A percentile compares a stretch with the other conserved stretches of the same genome.
phyloP scores from a whole-genome alignment of 1,139 yeast species.

The Pichia sp. region DNA sequence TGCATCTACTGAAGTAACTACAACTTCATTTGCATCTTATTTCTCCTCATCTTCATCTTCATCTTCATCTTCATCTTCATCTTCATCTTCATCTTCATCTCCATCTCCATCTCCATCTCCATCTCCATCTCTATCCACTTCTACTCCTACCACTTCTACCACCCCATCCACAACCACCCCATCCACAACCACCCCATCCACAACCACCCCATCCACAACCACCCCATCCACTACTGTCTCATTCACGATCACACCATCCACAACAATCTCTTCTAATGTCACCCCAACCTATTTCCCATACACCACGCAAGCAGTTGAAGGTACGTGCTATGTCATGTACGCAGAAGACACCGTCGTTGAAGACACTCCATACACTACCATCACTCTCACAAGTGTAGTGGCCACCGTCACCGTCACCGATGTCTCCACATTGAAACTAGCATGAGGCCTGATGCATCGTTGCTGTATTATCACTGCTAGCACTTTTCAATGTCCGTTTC shows the following conservation, averaged over 20 bases:
- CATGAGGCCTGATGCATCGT: too few species aligned
- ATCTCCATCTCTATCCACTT: slow-evolving; percentile 7
- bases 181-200: slow-evolving; percentile 4
- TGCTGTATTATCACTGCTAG: neutral
- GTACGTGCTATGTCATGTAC: slow-evolving; percentile 31
- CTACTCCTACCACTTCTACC: slow-evolving; percentile 4
- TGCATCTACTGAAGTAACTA: too few species aligned
- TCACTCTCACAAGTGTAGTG: slow-evolving; percentile 28
- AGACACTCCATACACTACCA: slow-evolving; percentile 27
- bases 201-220: slow-evolving; percentile 10
- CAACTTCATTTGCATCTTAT: too few species aligned
- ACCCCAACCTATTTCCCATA: slow-evolving; percentile 24
- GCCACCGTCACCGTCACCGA: slow-evolving; percentile 28
- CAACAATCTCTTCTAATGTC: slow-evolving; percentile 10
- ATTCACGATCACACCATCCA: slow-evolving; percentile 1
- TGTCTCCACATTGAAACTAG: neutral
- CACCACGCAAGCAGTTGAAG: slow-evolving; percentile 25
- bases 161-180: slow-evolving; percentile 10
- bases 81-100: slow-evolving; percentile 1
- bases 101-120: slow-evolving; percentile 10
- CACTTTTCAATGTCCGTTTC: neutral
- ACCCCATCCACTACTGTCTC: slow-evolving; percentile 2
- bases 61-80: neutral
- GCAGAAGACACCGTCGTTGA: slow-evolving; percentile 28
- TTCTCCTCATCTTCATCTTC: slow-evolving; percentile 3